Evolutionary conservation across 768 basidiomycete species (phyloP).

Genomic region (Piloderma croceum): DNA sequence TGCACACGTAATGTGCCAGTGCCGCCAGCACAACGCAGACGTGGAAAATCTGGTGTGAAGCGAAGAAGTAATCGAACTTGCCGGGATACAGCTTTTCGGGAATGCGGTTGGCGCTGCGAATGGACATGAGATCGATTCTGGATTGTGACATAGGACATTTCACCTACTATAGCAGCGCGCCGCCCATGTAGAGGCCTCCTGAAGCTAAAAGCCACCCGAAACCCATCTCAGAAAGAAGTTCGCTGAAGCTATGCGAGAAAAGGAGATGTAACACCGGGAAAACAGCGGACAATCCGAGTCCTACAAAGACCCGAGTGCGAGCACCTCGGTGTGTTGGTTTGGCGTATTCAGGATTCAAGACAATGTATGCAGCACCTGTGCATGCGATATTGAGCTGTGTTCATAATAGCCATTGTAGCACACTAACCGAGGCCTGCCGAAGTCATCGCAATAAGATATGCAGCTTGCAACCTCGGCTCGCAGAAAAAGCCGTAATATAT

Average conservation of each 20-base stretch:
- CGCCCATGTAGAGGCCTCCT: slow-evolving; percentile 70
- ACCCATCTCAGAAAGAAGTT: slow-evolving; percentile 58
- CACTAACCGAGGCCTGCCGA: slow-evolving; percentile 54
- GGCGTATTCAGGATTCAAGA: slow-evolving; percentile 72
- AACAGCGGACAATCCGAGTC: slow-evolving; percentile 64
- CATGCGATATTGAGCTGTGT: slow-evolving; percentile 9
- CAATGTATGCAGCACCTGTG: slow-evolving; percentile 64
- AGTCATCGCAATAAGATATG: slow-evolving; percentile 50
- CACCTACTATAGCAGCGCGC: slow-evolving; percentile 79
- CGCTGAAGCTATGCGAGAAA: slow-evolving; percentile 49
- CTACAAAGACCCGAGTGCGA: slow-evolving; percentile 75
- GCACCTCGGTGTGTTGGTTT: slow-evolving; percentile 70
- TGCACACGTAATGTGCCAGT: slow-evolving; percentile 54
- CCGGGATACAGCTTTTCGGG: slow-evolving; percentile 76
- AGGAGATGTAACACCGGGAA: slow-evolving; percentile 67
- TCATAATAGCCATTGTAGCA: slow-evolving; percentile 3
- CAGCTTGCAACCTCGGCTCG: slow-evolving; percentile 43
- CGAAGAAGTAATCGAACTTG: slow-evolving; percentile 70
- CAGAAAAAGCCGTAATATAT: slow-evolving; percentile 80
- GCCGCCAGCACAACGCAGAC: slow-evolving; percentile 70
- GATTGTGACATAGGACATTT: slow-evolving; percentile 17
- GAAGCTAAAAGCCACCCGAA: slow-evolving; percentile 64
- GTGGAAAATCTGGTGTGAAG: slow-evolving; percentile 91
- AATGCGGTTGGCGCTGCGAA: slow-evolving; percentile 70
- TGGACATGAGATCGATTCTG: slow-evolving; percentile 16